Evolutionary conservation across 257 asterid genomes (phyloP).

Genomic region (Henckelia pumila): DNA sequence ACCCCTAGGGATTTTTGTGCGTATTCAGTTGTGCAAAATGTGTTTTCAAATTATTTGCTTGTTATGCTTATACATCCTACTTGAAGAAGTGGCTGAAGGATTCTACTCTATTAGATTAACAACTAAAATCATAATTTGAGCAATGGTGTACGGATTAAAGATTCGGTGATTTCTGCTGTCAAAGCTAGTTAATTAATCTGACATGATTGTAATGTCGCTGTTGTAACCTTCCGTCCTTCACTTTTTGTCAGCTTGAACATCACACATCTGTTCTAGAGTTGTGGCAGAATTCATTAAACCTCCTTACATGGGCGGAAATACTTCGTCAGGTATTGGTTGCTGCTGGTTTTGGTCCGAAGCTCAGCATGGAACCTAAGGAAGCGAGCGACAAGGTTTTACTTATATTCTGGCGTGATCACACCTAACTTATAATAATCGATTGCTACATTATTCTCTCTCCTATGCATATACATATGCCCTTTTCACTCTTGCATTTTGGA

Average conservation of each 20-base stretch:
- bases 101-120: not conserved
- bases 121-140: not conserved
- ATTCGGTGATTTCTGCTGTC: not conserved
- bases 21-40: not conserved
- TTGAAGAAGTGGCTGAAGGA: not conserved
- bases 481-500: slow-evolving; percentile 13
- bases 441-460: slow-evolving; percentile 19
- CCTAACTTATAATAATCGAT: slow-evolving; percentile 16
- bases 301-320: slow-evolving; percentile 92
- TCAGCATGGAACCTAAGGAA: slow-evolving; percentile 35
- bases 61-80: slow-evolving; percentile 3
- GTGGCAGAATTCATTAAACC: slow-evolving; percentile 82
- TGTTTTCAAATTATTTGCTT: not conserved
- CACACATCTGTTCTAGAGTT: slow-evolving; percentile 43
- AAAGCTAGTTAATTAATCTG: not conserved
- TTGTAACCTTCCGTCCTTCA: slow-evolving; percentile 18
- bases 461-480: not conserved
- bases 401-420: slow-evolving; percentile 20
- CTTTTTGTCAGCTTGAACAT: slow-evolving; percentile 62
- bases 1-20: slow-evolving; percentile 12
- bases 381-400: slow-evolving; percentile 58
- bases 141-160: not conserved
- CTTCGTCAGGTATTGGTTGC: slow-evolving; percentile 71
- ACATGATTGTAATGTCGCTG: slow-evolving; percentile 1
- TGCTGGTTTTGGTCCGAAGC: slow-evolving; percentile 90